phyloP scores from a whole-genome alignment of 75 land plant genomes.

The Picea sitchensis region DNA sequence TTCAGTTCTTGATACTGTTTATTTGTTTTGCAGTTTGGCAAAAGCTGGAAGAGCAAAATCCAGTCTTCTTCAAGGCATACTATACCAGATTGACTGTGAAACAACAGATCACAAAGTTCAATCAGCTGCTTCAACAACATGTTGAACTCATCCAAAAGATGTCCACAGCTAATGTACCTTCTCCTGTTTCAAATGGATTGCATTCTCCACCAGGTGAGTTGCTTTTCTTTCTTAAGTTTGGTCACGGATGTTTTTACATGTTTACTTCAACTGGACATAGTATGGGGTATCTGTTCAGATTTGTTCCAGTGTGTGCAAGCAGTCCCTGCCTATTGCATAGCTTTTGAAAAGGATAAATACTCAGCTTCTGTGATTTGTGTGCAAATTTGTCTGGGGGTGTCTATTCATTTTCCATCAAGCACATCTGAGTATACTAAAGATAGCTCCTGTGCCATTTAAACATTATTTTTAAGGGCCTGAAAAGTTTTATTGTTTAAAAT shows the following conservation, averaged over 20 bases:
- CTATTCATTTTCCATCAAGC: background rate
- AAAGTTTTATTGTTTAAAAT: background rate
- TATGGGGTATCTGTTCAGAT: background rate
- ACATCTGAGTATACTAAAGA: background rate
- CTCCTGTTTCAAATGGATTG: constrained; percentile 63
- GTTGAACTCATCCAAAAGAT: constrained; percentile 61
- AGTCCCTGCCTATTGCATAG: constrained; percentile 32
- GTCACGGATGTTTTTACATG: background rate
- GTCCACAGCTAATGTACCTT: constrained; percentile 31
- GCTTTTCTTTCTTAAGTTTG: constrained; percentile 12
- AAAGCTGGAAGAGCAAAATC: constrained; percentile 94
- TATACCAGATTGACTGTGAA: constrained; percentile 75
- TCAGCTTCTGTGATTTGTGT: constrained; percentile 41
- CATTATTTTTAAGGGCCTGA: background rate
- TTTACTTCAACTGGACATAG: background rate
- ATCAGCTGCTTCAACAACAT: constrained; percentile 78
- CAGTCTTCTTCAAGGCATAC: constrained; percentile 88
- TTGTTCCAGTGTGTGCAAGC: background rate
- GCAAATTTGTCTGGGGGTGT: background rate
- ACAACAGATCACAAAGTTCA: constrained; percentile 79
- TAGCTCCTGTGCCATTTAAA: background rate
- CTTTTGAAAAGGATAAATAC: constrained; percentile 76
- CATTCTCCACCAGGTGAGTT: constrained; percentile 45
- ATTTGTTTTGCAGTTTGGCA: constrained; percentile 74
- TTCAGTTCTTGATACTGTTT: too few species aligned